Conservation (phyloP, 2,329 filamentous ascomycete species). For the Sporothrix brasiliensis region DNA sequence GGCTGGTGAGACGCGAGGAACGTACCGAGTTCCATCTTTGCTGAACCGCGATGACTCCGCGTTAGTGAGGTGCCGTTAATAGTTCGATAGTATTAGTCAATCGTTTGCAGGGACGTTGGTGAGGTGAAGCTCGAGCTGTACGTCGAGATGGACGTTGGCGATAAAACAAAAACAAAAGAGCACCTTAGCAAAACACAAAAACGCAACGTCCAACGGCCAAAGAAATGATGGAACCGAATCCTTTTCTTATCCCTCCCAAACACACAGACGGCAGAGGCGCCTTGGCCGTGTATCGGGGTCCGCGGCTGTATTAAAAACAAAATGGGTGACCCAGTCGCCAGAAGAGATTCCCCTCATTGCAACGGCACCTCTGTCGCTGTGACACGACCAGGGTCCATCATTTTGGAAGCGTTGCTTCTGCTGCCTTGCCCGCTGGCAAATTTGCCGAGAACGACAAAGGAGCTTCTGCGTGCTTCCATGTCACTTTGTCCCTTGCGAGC, state of each 20-base stretch:
- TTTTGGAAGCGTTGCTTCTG: not conserved
- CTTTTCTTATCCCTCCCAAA: not conserved
- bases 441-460: not conserved
- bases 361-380: slow-evolving; percentile 17
- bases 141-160: not conserved
- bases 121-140: not conserved
- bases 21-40: slow-evolving; percentile 23
- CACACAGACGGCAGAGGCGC: not conserved
- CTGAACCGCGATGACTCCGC: not conserved
- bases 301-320: slow-evolving; percentile 24
- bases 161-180: not conserved
- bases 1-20: not conserved
- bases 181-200: not conserved
- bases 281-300: slow-evolving; percentile 8
- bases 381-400: not conserved
- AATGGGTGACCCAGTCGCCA: not conserved
- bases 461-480: too few species aligned
- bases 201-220: not conserved
- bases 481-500: slow-evolving; percentile 8
- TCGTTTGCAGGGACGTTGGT: not conserved
- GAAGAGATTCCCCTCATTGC: slow-evolving; percentile 16
- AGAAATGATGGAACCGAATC: not conserved
- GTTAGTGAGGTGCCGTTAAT: not conserved
- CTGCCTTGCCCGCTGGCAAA: not conserved
- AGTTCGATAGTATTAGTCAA: not conserved